Percentiles rank a stretch among this genome's conserved stretches.
phyloP scores from a whole-genome alignment of 495 filamentous ascomycete genomes.

The Cercophora scortea region DNA sequence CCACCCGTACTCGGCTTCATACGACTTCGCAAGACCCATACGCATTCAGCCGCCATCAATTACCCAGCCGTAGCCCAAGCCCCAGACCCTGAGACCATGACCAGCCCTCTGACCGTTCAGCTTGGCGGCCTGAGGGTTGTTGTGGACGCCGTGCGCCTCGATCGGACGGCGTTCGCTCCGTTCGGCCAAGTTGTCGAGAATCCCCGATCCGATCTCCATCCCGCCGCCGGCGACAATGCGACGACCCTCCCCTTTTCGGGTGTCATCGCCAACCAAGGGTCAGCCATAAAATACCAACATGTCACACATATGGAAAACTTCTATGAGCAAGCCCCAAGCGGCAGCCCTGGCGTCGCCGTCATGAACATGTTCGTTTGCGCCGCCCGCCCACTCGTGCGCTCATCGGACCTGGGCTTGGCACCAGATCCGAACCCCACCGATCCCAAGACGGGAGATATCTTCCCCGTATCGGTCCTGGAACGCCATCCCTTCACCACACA shows the following conservation, averaged over 20 bases:
- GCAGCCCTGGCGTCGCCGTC: conserved; percentile 47
- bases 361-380: conserved; percentile 90
- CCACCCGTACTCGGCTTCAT: too few species aligned
- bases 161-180: conserved; percentile 55
- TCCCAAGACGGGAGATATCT: conserved; percentile 22
- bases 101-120: conserved; percentile 11
- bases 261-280: conserved; percentile 69
- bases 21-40: neutral
- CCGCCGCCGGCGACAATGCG: conserved; percentile 21
- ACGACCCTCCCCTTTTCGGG: conserved; percentile 30
- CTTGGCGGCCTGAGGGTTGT: conserved; percentile 14
- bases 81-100: conserved; percentile 11
- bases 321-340: conserved; percentile 60
- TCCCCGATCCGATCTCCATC: conserved; percentile 47
- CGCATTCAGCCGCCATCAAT: neutral
- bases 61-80: neutral
- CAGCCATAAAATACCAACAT: conserved; percentile 76
- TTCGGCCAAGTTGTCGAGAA: conserved; percentile 82
- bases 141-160: conserved; percentile 52
- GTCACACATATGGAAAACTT: conserved; percentile 62
- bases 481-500: conserved; percentile 91
- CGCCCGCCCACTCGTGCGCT: conserved; percentile 41
- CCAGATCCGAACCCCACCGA: neutral
- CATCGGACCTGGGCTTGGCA: conserved; percentile 13
- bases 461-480: conserved; percentile 73